Evolutionary conservation across 2,329 filamentous ascomycete genomes (phyloP), one percentile per base, ranked within the genome.

Genomic region (Neodidymelliopsis sp.): DNA sequence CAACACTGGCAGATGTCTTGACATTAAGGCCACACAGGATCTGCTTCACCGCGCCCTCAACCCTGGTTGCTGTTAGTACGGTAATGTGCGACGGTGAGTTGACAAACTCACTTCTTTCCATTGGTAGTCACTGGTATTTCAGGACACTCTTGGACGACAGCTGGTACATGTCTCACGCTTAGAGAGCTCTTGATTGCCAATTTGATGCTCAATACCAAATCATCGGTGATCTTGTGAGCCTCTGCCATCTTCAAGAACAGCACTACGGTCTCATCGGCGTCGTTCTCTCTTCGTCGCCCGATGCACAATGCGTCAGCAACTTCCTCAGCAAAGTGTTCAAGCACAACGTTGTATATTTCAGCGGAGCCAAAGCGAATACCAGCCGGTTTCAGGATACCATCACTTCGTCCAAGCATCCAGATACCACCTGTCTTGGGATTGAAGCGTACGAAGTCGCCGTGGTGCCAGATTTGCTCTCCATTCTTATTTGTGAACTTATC

Each of bases 21-120:
- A 97, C 85, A 41, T 90, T 84, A 73, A 92, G 77, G 0, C 92
- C 93, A 20, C 90, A 96, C 1, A 99, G 76, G 33, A 97, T 97
- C 74, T 97, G 92, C 79, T 97, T 97, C 5, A 97, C 93, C 0
- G 91, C 90, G 36, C 95, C 91, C 72, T 99, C 93, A 51, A 99
- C 90, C 75, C 87, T 90, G 28, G 4, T n/a, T 12, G 23, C 4
- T 6, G 40, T 62, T 43, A 65, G 56, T 35, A 3, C 11, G n/a
- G 5, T 20, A 22, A 18, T 24, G 13, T 11, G 2, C 7, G 6
- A 9, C 3, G 7, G 29, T 24, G 3, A 23, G 10, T 20, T 4
- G 6, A 16, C 2, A 6, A 18, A 81, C 85, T 77, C 74, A 89
- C 85, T 97, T 99, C 79, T 99, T 99, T 42, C 93, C 93, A 66